Evolutionary conservation across 495 filamentous ascomycete species (phyloP).

Genomic region (Beverwykella pulmonaria): DNA sequence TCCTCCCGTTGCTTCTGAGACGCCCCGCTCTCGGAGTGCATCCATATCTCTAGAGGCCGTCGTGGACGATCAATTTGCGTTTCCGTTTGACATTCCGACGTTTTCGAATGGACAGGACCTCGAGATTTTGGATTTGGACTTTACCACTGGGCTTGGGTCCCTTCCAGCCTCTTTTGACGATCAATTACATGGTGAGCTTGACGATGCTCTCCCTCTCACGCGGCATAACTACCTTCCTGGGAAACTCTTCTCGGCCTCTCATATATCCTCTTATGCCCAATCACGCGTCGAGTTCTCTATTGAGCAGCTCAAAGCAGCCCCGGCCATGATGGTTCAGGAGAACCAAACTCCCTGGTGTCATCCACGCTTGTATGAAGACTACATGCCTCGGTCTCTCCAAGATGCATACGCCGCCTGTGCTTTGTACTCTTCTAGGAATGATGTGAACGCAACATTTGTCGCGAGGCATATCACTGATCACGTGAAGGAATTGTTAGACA

Average conservation of each 20-base stretch:
- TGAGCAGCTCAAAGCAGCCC: constrained; percentile 47
- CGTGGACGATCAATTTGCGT: background rate
- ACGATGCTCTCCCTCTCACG: background rate
- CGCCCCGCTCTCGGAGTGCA: constrained; percentile 2
- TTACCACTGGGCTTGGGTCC: background rate
- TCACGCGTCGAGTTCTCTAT: constrained; percentile 53
- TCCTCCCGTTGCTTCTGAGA: constrained; percentile 9
- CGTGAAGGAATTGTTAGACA: constrained; percentile 45
- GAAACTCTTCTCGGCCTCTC: background rate
- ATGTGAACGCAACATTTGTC: constrained; percentile 50
- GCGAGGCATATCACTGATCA: constrained; percentile 49
- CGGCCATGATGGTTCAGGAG: constrained; percentile 53
- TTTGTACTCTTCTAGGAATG: constrained; percentile 53
- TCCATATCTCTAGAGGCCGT: background rate
- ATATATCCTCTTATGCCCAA: constrained; percentile 33
- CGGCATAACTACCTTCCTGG: background rate
- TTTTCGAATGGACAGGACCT: constrained; percentile 1
- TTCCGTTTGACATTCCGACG: background rate
- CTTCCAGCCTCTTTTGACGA: constrained; percentile 3
- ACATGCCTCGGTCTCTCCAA: constrained; percentile 55
- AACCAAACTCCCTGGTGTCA: constrained; percentile 57
- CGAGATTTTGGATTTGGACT: constrained; percentile 22
- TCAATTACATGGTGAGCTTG: background rate
- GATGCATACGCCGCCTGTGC: constrained; percentile 56
- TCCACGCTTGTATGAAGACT: constrained; percentile 49